Evolutionary conservation across 257 asterid species (phyloP).

Genomic region (Verbascum thapsus): DNA sequence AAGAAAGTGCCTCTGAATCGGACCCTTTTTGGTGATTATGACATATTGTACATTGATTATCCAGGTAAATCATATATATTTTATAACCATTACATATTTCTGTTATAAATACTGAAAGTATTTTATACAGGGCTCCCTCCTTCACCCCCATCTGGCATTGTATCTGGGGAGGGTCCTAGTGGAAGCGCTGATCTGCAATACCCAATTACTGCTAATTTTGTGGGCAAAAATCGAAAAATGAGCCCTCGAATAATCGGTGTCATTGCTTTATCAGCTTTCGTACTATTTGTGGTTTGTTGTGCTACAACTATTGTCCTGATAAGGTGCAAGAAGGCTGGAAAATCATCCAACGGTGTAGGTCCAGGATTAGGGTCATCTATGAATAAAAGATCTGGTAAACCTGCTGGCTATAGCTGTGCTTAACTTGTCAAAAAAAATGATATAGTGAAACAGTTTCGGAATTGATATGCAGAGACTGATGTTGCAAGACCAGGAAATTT

Average conservation of each 20-base stretch:
- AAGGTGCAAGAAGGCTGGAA: no score
- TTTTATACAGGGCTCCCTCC: conserved; percentile 74
- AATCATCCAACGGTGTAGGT: no score
- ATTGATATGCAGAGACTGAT: conserved; percentile 4
- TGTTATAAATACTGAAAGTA: conserved; percentile 28
- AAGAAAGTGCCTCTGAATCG: conserved; percentile 86
- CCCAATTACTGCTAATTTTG: no score
- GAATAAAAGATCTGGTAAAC: no score
- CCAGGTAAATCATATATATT: conserved; percentile 61
- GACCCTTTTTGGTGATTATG: conserved; percentile 87
- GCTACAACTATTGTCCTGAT: no score
- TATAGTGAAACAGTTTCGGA: background rate
- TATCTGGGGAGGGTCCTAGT: conserved; percentile 63
- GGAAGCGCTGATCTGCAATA: no score
- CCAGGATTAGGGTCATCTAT: no score
- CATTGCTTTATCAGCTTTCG: no score
- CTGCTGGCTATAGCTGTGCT: conserved; percentile 11
- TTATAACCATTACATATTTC: conserved; percentile 19
- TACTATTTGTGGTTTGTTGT: no score
- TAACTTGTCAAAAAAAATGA: conserved; percentile 12
- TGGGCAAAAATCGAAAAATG: no score
- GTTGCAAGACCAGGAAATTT: background rate
- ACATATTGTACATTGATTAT: conserved; percentile 59
- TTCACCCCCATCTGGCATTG: conserved; percentile 60
- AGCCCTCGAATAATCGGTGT: no score